Base-by-base conservation (phyloP, 208 protist genomes). In the Trypanosoma avium region DNA sequence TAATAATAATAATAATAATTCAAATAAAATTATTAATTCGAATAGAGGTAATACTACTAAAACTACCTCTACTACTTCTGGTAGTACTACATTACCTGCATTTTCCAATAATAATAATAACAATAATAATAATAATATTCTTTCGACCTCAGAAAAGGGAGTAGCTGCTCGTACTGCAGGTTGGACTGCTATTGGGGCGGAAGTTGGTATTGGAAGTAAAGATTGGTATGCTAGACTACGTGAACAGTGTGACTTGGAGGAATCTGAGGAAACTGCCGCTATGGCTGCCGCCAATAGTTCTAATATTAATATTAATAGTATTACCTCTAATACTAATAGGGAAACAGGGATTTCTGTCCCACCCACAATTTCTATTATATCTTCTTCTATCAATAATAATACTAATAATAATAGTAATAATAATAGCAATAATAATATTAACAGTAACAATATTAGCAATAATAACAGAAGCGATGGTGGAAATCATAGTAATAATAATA, bases 141-240 rank as follows among this genome's bases (percentile, higher is more conserved):
- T n/a, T n/a, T n/a, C n/a, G n/a, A n/a, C n/a, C n/a, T n/a, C n/a
- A n/a, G 58, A 27, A 19, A 61, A 47, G 24, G 59, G n/a, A 0
- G 43, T 19, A 35, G 45, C n/a, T 27, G 64, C 30, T 3, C 24
- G n/a, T 32, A 49, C 22, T 32, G 56, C 48, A 10, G 66, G 67
- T 4, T 88, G 85, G 79, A 46, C 72, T 13, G 77, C 70, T 19
- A 61, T 87, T 7, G 79, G 82, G 19, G 42, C 21, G 0, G 58
- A 64, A n/a, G 57, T 32, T 24, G 77, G 72, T 13, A 33, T 65
- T 46, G 70, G 66, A 48, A 82, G 61, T 60, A 67, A 79, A 6
- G 78, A 87, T 38, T 90, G 84, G 84, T 90, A 90, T 63, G 60
- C 75, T 9, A 77, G 76, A 5, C 84, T 90, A 66, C 84, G 81